Conservation (phyloP, 805 yeast genomes). For the Torulaspora franciscae region DNA sequence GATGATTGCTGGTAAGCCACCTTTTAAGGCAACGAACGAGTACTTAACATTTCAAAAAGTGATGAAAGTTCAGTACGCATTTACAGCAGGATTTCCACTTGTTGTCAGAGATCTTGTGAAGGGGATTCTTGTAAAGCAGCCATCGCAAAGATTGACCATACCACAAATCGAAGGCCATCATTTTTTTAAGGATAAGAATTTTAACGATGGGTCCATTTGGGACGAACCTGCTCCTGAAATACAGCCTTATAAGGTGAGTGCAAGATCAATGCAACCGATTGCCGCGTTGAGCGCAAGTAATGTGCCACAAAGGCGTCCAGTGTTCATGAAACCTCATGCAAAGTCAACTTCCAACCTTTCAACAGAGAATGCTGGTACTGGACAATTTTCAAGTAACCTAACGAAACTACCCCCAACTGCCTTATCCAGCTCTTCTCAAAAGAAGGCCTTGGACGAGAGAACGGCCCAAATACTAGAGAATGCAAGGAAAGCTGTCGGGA, state of each 20-base stretch:
- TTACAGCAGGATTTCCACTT: slow-evolving; percentile 79
- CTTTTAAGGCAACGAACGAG: slow-evolving; percentile 79
- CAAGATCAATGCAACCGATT: slow-evolving; percentile 72
- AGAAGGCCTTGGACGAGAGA: slow-evolving; percentile 27
- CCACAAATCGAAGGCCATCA: slow-evolving; percentile 55
- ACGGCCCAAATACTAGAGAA: slow-evolving; percentile 33
- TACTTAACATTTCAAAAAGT: slow-evolving; percentile 78
- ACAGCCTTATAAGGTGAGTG: slow-evolving; percentile 68
- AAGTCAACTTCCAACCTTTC: slow-evolving; percentile 8
- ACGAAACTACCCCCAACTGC: slow-evolving; percentile 1
- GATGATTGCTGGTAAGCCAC: slow-evolving; percentile 90
- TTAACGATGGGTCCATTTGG: slow-evolving; percentile 59
- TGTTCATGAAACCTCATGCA: slow-evolving; percentile 2
- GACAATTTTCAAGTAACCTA: slow-evolving; percentile 2
- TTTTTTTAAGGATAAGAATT: slow-evolving; percentile 55
- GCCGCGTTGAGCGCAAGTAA: slow-evolving; percentile 42
- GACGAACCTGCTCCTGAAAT: slow-evolving; percentile 53
- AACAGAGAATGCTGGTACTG: background rate
- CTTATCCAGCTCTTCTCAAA: slow-evolving; percentile 9
- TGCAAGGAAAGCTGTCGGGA: slow-evolving; percentile 25
- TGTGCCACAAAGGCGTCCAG: slow-evolving; percentile 7
- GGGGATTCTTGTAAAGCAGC: slow-evolving; percentile 58
- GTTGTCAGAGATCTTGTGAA: slow-evolving; percentile 68
- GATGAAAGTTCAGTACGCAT: slow-evolving; percentile 73
- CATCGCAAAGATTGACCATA: slow-evolving; percentile 57